These are phyloP conservation scores for Sarocladiaceae sp. DNA, from an alignment of 2,329 filamentous ascomycete species.

Conservation along the genomic window DNA sequence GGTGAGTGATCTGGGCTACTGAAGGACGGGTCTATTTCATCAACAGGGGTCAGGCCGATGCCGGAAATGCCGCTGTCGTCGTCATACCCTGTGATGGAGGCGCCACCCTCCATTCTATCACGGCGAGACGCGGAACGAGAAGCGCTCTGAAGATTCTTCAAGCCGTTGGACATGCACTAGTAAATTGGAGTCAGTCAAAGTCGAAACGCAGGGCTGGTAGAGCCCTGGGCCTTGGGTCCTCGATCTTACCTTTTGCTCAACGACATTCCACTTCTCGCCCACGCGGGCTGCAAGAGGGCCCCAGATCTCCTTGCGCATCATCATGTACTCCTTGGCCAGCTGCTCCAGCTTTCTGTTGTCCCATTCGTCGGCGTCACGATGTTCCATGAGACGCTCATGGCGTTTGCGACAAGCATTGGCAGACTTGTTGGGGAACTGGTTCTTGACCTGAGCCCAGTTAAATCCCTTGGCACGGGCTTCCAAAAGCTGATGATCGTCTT, in stretches of 20 bases:
- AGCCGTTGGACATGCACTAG: constrained; percentile 77
- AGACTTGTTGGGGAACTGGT: constrained; percentile 70
- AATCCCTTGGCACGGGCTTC: constrained; percentile 68
- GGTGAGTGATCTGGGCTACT: constrained; percentile 49
- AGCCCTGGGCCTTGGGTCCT: not conserved
- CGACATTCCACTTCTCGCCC: constrained; percentile 78
- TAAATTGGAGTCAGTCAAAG: constrained; percentile 12
- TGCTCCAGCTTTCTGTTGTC: constrained; percentile 70
- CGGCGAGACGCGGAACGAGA: constrained; percentile 63
- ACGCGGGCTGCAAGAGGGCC: constrained; percentile 64
- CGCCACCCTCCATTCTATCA: constrained; percentile 50
- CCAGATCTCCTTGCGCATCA: constrained; percentile 79
- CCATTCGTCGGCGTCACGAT: constrained; percentile 71
- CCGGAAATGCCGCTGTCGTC: constrained; percentile 70
- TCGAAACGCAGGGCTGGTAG: not conserved
- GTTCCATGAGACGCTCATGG: constrained; percentile 79
- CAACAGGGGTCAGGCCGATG: constrained; percentile 54
- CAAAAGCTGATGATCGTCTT: constrained; percentile 72
- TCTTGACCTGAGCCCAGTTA: constrained; percentile 81
- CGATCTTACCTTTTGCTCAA: constrained; percentile 53
- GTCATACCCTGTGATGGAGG: constrained; percentile 45
- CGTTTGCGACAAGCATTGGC: constrained; percentile 85
- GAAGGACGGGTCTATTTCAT: constrained; percentile 55
- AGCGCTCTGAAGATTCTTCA: constrained; percentile 74
- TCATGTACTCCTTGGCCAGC: constrained; percentile 75